Conservation (phyloP, 768 basidiomycete species). For the Boletus barrowsii region DNA sequence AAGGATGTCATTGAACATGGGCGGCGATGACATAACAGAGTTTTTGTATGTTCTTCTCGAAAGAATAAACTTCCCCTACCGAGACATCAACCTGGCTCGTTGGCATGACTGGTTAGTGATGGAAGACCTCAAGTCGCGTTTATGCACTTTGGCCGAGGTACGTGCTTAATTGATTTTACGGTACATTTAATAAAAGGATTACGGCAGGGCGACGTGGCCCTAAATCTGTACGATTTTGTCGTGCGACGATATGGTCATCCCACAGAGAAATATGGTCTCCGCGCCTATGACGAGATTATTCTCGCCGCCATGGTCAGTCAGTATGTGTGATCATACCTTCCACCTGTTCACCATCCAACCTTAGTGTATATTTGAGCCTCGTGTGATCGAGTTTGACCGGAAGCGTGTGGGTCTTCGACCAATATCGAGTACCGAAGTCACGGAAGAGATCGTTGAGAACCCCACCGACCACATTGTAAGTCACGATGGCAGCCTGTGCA, state of each 20-base stretch:
- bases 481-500: neutral
- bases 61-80: conserved; percentile 85
- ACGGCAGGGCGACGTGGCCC: conserved; percentile 77
- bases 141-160: conserved; percentile 89
- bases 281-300: conserved; percentile 94
- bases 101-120: conserved; percentile 88
- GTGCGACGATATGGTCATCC: conserved; percentile 72
- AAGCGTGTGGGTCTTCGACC: conserved; percentile 55
- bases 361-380: conserved; percentile 91
- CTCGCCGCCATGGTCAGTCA: conserved; percentile 87
- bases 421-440: conserved; percentile 55
- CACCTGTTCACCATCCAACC: neutral
- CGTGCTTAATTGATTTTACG: conserved; percentile 19
- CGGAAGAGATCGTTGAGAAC: conserved; percentile 71
- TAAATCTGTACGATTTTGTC: conserved; percentile 88
- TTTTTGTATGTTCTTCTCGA: conserved; percentile 78
- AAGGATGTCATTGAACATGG: conserved; percentile 81
- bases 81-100: conserved; percentile 70
- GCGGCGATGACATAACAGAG: conserved; percentile 93
- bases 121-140: conserved; percentile 83
- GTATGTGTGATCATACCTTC: conserved; percentile 16
- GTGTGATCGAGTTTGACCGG: conserved; percentile 84
- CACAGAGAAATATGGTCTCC: conserved; percentile 84
- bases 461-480: conserved; percentile 52
- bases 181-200: conserved; percentile 1